These are phyloP conservation scores for Umbelopsis ramanniana DNA, from an alignment of 192 early-diverging fungal genomes.

Conservation along the genomic window DNA sequence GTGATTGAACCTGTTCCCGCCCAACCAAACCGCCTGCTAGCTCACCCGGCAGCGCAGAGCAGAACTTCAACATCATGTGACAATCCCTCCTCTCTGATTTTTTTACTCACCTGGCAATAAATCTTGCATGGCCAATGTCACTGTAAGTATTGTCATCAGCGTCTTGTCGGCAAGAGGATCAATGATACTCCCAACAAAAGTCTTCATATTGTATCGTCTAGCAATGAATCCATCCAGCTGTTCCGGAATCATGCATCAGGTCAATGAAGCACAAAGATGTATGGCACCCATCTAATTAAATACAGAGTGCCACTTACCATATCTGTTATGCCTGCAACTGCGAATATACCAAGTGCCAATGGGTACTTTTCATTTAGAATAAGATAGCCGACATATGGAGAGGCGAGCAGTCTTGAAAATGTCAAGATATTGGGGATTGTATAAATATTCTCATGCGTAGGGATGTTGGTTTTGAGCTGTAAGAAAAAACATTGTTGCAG, in stretches of 20 bases:
- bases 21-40: no score
- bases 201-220: slow-evolving; percentile 82
- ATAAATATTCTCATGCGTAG: slow-evolving; percentile 76
- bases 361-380: slow-evolving; percentile 76
- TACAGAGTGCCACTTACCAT: slow-evolving; percentile 48
- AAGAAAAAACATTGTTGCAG: background rate
- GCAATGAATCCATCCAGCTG: slow-evolving; percentile 89
- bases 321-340: slow-evolving; percentile 87
- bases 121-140: slow-evolving; percentile 72
- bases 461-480: slow-evolving; percentile 26
- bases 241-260: background rate
- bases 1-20: no score
- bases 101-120: slow-evolving; percentile 78
- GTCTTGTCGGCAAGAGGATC: slow-evolving; percentile 96
- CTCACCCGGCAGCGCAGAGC: background rate
- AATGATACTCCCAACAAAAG: slow-evolving; percentile 84
- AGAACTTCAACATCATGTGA: background rate
- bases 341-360: slow-evolving; percentile 74
- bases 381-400: slow-evolving; percentile 90
- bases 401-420: slow-evolving; percentile 71
- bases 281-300: background rate
- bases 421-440: slow-evolving; percentile 93
- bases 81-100: background rate
- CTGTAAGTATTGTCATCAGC: slow-evolving; percentile 87
- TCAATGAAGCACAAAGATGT: background rate